Percentiles rank a stretch among this genome's conserved stretches.
phyloP scores from a whole-genome alignment of 345 rosid species.

The Turritis glabra region DNA sequence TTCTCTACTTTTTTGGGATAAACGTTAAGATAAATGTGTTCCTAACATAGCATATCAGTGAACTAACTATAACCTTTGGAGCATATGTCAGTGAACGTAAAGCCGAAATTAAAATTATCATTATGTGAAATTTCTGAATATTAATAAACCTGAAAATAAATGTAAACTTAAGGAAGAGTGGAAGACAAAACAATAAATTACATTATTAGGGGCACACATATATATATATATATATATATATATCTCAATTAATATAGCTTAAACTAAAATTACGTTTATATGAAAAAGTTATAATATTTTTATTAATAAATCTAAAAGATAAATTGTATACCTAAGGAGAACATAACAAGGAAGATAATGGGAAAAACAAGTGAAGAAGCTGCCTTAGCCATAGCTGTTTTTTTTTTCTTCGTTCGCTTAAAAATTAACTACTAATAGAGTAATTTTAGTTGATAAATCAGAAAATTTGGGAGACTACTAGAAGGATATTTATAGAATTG shows the following conservation, averaged over 20 bases:
- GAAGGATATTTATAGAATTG: neutral
- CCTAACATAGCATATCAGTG: too few relatives aligned
- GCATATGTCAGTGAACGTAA: neutral
- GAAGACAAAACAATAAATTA: too few relatives aligned
- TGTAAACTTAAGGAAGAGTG: too few relatives aligned
- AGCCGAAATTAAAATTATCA: neutral
- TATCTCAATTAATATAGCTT: neutral
- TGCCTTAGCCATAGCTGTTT: slow-evolving; percentile 14
- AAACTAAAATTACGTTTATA: neutral
- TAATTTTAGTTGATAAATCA: neutral
- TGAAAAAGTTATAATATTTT: neutral
- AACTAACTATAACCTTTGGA: neutral
- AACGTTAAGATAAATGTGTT: too few relatives aligned
- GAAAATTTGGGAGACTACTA: neutral
- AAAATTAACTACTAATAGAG: neutral
- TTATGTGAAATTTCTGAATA: neutral
- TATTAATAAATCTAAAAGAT: neutral
- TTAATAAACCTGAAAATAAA: too few relatives aligned
- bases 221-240: too few relatives aligned
- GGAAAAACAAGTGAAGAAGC: neutral
- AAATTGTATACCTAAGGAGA: neutral
- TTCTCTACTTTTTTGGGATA: too few relatives aligned
- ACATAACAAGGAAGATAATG: slow-evolving; percentile 14
- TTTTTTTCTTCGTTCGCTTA: neutral
- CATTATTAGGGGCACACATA: neutral